Evolutionary conservation across 1,139 yeast species (phyloP).

Genomic region (Debaryomyces sp.): DNA sequence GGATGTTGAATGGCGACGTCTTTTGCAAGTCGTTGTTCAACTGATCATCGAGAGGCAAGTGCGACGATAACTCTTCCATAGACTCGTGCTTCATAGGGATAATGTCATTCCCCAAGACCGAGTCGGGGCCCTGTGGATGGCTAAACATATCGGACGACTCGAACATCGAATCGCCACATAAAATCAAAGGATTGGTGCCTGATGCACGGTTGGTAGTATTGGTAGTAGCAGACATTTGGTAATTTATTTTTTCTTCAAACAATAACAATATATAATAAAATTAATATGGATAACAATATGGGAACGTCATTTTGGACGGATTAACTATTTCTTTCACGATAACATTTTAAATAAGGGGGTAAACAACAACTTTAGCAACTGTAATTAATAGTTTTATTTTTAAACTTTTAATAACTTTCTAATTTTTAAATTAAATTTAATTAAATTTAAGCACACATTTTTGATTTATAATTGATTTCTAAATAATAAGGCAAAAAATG

Average conservation of each 20-base stretch:
- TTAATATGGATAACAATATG: constrained; percentile 7
- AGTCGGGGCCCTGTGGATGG: constrained; percentile 10
- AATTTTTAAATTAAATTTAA: constrained; percentile 8
- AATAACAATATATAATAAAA: constrained; percentile 6
- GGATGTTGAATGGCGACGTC: constrained; percentile 52
- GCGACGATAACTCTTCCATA: constrained; percentile 20
- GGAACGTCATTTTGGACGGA: constrained; percentile 38
- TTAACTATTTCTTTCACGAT: constrained; percentile 22
- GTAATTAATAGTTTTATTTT: constrained; percentile 17
- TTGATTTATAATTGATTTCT: constrained; percentile 15
- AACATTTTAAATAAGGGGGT: constrained; percentile 24
- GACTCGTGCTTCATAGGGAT: constrained; percentile 13
- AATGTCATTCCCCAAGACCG: constrained; percentile 9
- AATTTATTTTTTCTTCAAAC: constrained; percentile 8
- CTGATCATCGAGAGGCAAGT: constrained; percentile 19
- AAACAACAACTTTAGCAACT: constrained; percentile 16
- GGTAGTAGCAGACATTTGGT: constrained; percentile 29
- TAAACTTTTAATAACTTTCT: constrained; percentile 11
- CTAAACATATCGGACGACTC: constrained; percentile 28
- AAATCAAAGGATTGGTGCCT: constrained; percentile 24
- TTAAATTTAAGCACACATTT: constrained; percentile 41
- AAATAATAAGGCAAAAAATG: constrained; percentile 16
- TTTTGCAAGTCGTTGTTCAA: constrained; percentile 10
- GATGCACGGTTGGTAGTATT: constrained; percentile 3
- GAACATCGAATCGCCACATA: constrained; percentile 33